Evolutionary conservation across 352 stramenopile species (phyloP).

Genomic region (Phytopythium montanum): DNA sequence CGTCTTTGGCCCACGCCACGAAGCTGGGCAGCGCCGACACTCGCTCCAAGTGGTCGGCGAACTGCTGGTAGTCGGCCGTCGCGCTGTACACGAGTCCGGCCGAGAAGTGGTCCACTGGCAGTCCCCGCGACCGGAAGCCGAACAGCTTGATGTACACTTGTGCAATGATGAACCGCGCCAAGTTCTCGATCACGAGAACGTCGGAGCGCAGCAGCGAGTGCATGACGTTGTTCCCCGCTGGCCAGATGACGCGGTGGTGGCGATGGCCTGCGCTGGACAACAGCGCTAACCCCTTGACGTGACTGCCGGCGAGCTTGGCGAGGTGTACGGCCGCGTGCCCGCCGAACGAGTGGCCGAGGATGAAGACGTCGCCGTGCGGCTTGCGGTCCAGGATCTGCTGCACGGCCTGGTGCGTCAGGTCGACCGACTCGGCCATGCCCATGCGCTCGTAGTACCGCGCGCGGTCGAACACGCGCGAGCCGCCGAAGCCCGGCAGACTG

Average conservation of each 20-base stretch:
- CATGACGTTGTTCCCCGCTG: slow-evolving; percentile 25
- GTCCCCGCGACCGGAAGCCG: slow-evolving; percentile 35
- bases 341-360: slow-evolving; percentile 66
- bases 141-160: slow-evolving; percentile 44
- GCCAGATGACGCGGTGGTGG: slow-evolving; percentile 35
- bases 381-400: slow-evolving; percentile 19
- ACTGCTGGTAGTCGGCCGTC: slow-evolving; percentile 37
- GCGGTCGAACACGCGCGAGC: slow-evolving; percentile 33
- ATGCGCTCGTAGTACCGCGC: slow-evolving; percentile 36
- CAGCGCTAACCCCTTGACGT: slow-evolving; percentile 41
- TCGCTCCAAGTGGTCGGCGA: slow-evolving; percentile 23
- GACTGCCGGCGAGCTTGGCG: slow-evolving; percentile 19
- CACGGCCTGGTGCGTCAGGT: slow-evolving; percentile 37
- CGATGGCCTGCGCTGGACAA: slow-evolving; percentile 40
- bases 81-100: slow-evolving; percentile 49
- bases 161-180: slow-evolving; percentile 24
- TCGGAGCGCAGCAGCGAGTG: slow-evolving; percentile 26
- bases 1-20: slow-evolving; percentile 53
- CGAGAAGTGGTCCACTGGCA: slow-evolving; percentile 44
- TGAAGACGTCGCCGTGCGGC: slow-evolving; percentile 30
- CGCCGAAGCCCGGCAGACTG: slow-evolving; percentile 59
- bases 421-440: slow-evolving; percentile 23
- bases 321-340: slow-evolving; percentile 50
- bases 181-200: slow-evolving; percentile 9
- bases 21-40: slow-evolving; percentile 26